Conservation (phyloP, 2,329 filamentous ascomycete genomes). For the Talaromyces pinophilus region DNA sequence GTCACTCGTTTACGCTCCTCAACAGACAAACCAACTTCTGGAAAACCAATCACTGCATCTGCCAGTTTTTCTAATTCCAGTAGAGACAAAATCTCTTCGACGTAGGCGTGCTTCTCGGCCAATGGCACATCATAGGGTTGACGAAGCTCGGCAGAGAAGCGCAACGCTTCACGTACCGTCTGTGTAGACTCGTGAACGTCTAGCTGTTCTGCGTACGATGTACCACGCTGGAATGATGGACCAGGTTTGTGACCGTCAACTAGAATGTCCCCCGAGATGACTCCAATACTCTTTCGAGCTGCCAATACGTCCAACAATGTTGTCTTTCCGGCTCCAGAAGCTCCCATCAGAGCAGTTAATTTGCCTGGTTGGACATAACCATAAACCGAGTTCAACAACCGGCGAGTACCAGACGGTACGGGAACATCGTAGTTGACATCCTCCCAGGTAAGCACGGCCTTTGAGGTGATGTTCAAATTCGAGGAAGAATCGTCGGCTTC, state of each 20-base stretch:
- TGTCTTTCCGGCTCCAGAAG: constrained; percentile 76
- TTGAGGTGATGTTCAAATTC: constrained; percentile 55
- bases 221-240: constrained; percentile 64
- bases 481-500: constrained; percentile 39
- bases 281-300: constrained; percentile 64
- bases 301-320: constrained; percentile 78
- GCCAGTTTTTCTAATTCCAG: constrained; percentile 67
- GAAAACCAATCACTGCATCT: constrained; percentile 65
- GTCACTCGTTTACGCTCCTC: constrained; percentile 47
- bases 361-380: constrained; percentile 54
- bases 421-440: constrained; percentile 54
- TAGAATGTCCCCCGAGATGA: constrained; percentile 63
- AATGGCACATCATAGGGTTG: constrained; percentile 61
- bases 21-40: constrained; percentile 62
- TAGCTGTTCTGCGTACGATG: constrained; percentile 65
- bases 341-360: constrained; percentile 55
- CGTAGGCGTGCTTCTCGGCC: constrained; percentile 65
- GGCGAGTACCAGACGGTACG: constrained; percentile 48
- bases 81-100: constrained; percentile 65
- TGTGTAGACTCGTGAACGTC: constrained; percentile 64
- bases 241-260: constrained; percentile 61
- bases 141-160: constrained; percentile 66
- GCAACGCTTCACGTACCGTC: constrained; percentile 66
- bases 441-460: constrained; percentile 59
- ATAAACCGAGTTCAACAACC: constrained; percentile 49